Evolutionary conservation across 306 rosid genomes (phyloP).

Genomic region (Cucumis cinereus): DNA sequence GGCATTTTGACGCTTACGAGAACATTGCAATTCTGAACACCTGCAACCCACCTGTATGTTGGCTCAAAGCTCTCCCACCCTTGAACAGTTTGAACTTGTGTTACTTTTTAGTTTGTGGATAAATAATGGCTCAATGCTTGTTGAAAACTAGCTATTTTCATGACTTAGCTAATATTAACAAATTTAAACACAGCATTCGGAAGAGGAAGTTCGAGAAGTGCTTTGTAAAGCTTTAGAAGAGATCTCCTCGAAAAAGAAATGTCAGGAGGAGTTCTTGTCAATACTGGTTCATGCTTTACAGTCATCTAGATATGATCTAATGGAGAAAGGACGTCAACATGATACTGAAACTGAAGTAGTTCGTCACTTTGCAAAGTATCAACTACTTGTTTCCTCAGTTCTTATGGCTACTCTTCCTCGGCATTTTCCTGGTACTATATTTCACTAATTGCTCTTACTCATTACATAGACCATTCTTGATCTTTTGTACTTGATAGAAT

Average conservation of each 20-base stretch:
- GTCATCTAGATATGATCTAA: conserved; percentile 34
- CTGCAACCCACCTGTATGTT: conserved; percentile 33
- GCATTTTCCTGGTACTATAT: conserved; percentile 57
- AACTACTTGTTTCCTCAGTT: conserved; percentile 56
- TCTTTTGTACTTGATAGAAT: background rate
- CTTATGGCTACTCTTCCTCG: conserved; percentile 83
- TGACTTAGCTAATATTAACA: background rate
- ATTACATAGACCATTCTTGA: background rate
- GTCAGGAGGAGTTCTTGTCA: conserved; percentile 66
- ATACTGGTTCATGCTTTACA: conserved; percentile 64
- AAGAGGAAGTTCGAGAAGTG: conserved; percentile 52
- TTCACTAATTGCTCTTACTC: background rate
- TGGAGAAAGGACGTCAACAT: conserved; percentile 29
- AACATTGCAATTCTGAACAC: conserved; percentile 17
- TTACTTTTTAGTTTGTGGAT: background rate
- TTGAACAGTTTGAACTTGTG: background rate
- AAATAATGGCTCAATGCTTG: background rate
- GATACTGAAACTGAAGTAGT: conserved; percentile 39
- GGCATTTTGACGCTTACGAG: conserved; percentile 48
- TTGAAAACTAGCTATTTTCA: background rate
- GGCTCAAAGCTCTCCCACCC: background rate
- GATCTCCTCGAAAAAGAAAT: conserved; percentile 58
- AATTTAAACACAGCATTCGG: conserved; percentile 27
- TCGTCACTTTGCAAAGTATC: conserved; percentile 55
- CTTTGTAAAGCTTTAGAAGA: conserved; percentile 69